These are phyloP conservation scores for Auxenochlorella pyrenoidosa DNA, from an alignment of 139 green algal genomes.

Conservation along the genomic window DNA sequence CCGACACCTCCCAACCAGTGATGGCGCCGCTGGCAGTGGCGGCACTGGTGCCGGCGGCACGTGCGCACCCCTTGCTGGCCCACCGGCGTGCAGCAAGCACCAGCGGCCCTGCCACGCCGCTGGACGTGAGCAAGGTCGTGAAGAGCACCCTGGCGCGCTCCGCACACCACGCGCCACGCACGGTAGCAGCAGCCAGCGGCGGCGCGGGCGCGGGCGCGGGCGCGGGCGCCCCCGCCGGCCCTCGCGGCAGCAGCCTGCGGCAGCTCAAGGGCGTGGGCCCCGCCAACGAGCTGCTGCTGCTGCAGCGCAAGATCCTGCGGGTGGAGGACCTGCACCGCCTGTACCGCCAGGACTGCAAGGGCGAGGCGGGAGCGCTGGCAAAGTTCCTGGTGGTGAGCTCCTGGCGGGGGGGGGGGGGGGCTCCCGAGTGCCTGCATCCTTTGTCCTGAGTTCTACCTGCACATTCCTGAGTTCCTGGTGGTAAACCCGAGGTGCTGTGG, in stretches of 20 bases:
- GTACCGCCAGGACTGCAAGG: conserved; percentile 12
- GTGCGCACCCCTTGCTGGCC: neutral
- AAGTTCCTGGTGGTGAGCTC: conserved; percentile 51
- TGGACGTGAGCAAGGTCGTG: no score
- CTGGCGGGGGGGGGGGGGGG: no score
- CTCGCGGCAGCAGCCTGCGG: conserved; percentile 33
- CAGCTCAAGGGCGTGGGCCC: conserved; percentile 55
- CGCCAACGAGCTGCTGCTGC: conserved; percentile 54
- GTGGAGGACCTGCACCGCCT: conserved; percentile 54
- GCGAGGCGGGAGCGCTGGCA: conserved; percentile 34
- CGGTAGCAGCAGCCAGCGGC: neutral
- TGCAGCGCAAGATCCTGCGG: conserved; percentile 32
- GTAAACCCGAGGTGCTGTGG: no score
- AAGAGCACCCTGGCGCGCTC: no score
- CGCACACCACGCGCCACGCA: neutral
- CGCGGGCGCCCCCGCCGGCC: neutral
- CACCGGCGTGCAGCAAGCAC: neutral
- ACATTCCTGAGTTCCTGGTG: no score
- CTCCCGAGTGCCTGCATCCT: no score
- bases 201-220: neutral
- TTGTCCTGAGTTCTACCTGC: no score
- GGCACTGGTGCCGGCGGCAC: neutral
- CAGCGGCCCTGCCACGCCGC: no score
- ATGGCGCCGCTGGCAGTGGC: neutral
- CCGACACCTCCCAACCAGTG: neutral